These are phyloP conservation scores for Podila verticillata DNA, from an alignment of 192 early-diverging fungal genomes.

Conservation along the genomic window DNA sequence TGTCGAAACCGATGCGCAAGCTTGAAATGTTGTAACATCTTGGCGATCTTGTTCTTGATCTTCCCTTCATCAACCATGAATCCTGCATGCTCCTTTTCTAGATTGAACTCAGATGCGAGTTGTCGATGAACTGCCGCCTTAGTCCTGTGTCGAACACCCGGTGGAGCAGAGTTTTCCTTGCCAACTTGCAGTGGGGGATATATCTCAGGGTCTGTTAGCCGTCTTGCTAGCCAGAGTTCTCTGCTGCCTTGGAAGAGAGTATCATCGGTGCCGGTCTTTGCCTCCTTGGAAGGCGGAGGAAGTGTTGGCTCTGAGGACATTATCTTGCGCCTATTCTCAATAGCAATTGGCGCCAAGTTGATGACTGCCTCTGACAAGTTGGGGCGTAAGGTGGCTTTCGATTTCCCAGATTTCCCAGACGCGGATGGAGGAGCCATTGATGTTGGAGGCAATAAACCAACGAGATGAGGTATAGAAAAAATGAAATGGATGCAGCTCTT, in stretches of 20 bases:
- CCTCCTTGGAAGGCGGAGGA: slow-evolving; percentile 1
- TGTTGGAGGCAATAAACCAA: too few relatives aligned
- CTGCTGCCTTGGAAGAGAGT: slow-evolving; percentile 10
- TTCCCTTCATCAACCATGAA: slow-evolving; percentile 2
- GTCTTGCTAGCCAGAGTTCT: slow-evolving; percentile 14
- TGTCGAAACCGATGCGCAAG: slow-evolving; percentile 5
- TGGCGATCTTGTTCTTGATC: slow-evolving; percentile 17
- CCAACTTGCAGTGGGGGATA: slow-evolving; percentile 2
- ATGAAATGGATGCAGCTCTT: too few relatives aligned
- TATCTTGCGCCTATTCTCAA: slow-evolving; percentile 2
- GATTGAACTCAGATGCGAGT: slow-evolving; percentile 13
- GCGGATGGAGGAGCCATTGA: too few relatives aligned
- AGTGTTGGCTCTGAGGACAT: background rate
- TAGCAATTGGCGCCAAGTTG: background rate
- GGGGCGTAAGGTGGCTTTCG: too few relatives aligned
- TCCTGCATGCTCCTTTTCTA: slow-evolving; percentile 9
- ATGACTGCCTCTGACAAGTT: too few relatives aligned
- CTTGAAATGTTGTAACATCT: slow-evolving; percentile 8
- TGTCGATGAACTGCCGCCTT: slow-evolving; percentile 11
- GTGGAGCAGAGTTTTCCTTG: background rate
- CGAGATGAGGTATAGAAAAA: too few relatives aligned
- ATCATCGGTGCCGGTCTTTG: background rate
- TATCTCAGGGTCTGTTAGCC: slow-evolving; percentile 5
- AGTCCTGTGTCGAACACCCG: background rate
- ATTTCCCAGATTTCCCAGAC: too few relatives aligned